Percentiles rank a stretch among this genome's conserved stretches.
Evolutionary conservation across 768 basidiomycete genomes (phyloP).

Genomic region (Terana coerulea): DNA sequence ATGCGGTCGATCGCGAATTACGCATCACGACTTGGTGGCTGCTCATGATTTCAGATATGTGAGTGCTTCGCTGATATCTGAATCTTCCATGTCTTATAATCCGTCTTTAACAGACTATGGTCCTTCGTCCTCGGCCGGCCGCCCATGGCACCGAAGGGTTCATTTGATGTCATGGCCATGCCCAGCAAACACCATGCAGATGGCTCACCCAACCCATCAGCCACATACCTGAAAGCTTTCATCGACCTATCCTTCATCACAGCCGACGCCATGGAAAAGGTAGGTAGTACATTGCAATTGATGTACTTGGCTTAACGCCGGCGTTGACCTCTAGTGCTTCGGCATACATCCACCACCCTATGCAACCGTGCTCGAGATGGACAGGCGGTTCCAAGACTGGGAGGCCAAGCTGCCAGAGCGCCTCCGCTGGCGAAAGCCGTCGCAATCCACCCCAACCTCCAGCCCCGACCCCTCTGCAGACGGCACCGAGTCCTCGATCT

Average conservation of each 20-base stretch:
- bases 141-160: conserved; percentile 34
- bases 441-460: conserved; percentile 6
- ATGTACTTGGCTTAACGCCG: background rate
- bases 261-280: conserved; percentile 40
- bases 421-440: conserved; percentile 33
- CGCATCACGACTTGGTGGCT: conserved; percentile 24
- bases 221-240: conserved; percentile 33
- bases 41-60: conserved; percentile 22
- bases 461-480: background rate
- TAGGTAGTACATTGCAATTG: conserved; percentile 13
- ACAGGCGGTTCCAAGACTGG: conserved; percentile 42
- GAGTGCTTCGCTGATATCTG: background rate
- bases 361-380: conserved; percentile 36
- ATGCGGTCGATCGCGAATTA: conserved; percentile 20
- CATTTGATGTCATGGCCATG: conserved; percentile 34
- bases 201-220: conserved; percentile 31
- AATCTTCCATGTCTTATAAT: conserved; percentile 8
- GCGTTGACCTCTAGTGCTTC: conserved; percentile 15
- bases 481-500: conserved; percentile 8
- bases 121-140: conserved; percentile 45
- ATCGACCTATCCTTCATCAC: conserved; percentile 37
- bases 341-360: conserved; percentile 21
- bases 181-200: conserved; percentile 17
- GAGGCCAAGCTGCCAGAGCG: conserved; percentile 37
- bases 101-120: conserved; percentile 32